Evolutionary conservation across 2,329 filamentous ascomycete genomes (phyloP).

Genomic region (Epichloe elymi): DNA sequence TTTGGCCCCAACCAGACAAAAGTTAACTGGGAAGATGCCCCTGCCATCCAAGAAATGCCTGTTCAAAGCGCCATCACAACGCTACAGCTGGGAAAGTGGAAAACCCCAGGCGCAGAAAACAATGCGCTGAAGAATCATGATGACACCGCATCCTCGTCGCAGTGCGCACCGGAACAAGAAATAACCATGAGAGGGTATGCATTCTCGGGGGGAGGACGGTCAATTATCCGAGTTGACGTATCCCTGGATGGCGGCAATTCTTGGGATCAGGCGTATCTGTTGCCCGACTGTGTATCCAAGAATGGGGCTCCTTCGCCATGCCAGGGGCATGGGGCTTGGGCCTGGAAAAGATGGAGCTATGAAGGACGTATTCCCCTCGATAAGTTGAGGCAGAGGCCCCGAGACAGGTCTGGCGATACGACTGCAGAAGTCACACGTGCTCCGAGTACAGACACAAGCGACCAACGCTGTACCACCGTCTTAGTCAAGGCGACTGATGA

Average conservation of each 20-base stretch:
- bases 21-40: constrained; percentile 49
- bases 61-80: constrained; percentile 53
- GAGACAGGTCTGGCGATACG: constrained; percentile 1
- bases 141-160: neutral
- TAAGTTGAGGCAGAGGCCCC: constrained; percentile 12
- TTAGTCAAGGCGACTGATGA: constrained; percentile 55
- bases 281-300: constrained; percentile 31
- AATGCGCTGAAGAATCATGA: neutral
- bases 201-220: constrained; percentile 55
- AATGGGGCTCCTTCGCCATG: constrained; percentile 15
- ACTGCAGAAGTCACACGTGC: neutral
- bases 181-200: constrained; percentile 48
- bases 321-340: constrained; percentile 40
- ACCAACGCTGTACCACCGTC: constrained; percentile 32
- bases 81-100: constrained; percentile 29
- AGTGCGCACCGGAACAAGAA: constrained; percentile 9
- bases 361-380: constrained; percentile 29
- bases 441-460: constrained; percentile 9
- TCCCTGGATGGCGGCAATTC: constrained; percentile 48
- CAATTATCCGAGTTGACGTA: constrained; percentile 54
- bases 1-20: constrained; percentile 50
- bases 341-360: constrained; percentile 53
- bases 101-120: neutral
- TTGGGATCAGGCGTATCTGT: constrained; percentile 50
- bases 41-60: constrained; percentile 54